Conservation (phyloP, 208 protist species). For the Leishmania gerbilli region DNA sequence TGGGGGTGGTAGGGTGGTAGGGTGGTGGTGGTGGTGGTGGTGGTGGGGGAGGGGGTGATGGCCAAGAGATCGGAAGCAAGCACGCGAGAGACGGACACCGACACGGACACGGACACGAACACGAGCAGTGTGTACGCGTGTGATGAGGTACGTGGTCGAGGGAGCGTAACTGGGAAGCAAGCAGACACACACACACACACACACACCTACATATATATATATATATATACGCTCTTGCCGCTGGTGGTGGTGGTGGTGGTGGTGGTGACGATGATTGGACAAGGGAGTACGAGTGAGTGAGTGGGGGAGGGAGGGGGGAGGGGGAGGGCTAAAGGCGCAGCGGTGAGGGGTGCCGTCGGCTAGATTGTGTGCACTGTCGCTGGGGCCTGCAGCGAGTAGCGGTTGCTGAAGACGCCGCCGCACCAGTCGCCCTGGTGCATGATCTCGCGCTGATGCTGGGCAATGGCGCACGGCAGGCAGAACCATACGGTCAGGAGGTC, state of each 20-base stretch:
- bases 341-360: not conserved
- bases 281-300: not conserved
- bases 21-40: no score
- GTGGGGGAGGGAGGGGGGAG: not conserved
- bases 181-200: not conserved
- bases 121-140: not conserved
- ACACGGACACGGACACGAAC: not conserved
- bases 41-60: not conserved
- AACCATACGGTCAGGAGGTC: constrained; percentile 7
- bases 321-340: not conserved
- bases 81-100: not conserved
- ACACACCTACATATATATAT: no score
- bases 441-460: constrained; percentile 37
- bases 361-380: constrained; percentile 15
- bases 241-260: no score
- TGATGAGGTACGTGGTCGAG: not conserved
- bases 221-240: no score
- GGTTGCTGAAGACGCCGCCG: constrained; percentile 26
- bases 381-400: constrained; percentile 11
- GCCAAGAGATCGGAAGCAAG: not conserved
- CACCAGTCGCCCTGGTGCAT: constrained; percentile 23
- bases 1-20: no score
- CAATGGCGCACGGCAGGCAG: constrained; percentile 18
- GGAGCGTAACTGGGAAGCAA: no score
- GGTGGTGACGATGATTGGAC: not conserved